Evolutionary conservation across 2,329 filamentous ascomycete genomes (phyloP), one percentile per base, ranked within the genome.

Genomic region (Stachybotrys elegans): DNA sequence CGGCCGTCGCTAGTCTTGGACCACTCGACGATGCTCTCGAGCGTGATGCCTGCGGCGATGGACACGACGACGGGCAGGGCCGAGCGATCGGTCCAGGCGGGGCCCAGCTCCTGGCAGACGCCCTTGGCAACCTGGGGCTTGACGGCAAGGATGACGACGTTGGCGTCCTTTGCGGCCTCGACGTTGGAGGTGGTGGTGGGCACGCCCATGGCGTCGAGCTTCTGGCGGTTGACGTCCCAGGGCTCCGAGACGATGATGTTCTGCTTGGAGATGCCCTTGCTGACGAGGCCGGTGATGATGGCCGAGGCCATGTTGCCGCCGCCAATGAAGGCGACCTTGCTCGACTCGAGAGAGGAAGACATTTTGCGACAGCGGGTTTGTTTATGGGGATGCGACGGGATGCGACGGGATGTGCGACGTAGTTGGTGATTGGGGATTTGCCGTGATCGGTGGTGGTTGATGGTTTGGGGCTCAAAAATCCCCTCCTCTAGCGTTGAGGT

Each of bases 271-370:
- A 70, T 67, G 56, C 64, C 63, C 51, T 70, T 69, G 46, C 60
- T 59, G 22, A 70, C 55, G 19, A 76, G 68, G 41, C 72, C 72
- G 17, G 69, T 67, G 49, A 75, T 74, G 52, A 76, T 76, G 64
- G 72, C 72, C 43, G 64, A 65, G 46, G 69, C 72, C 72, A 76
- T 76, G 62, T 75, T 75, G 52, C 72, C 72, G 48, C 72, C 72
- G 46, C 69, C 69, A 39, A 67, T 59, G 48, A 68, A 67, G 54
- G 55, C 57, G 46, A 68, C 54, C 45, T 63, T 63, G 45, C 61
- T 59, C 23, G 56, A 50, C 44, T 59, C 40, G 41, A 67, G 57
- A 19, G 48, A 48, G 20, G 55, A 47, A 34, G 58, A 50, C 58
- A 61, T 61, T n/a, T n/a, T n/a, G n/a, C n/a, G n/a, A n/a, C n/a